These are phyloP conservation scores for Termitomyces sp. DNA, from an alignment of 768 basidiomycete genomes.

Conservation along the genomic window DNA sequence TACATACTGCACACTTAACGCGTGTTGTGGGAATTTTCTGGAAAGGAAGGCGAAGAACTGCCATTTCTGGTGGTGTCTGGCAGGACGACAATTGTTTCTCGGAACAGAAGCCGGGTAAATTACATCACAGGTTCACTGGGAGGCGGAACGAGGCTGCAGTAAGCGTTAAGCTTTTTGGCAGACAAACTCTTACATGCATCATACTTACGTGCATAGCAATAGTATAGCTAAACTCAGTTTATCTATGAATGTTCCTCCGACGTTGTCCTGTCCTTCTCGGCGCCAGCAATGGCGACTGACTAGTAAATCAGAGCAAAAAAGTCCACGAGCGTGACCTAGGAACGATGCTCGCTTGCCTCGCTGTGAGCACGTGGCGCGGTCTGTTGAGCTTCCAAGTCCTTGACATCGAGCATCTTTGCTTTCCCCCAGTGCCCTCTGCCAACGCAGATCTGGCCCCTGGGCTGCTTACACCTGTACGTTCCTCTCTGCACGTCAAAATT, in stretches of 20 bases:
- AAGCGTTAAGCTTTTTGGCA: neutral
- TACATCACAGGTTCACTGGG: neutral
- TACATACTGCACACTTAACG: too few relatives aligned
- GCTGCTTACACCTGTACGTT: constrained; percentile 9
- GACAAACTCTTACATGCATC: neutral
- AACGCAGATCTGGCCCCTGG: constrained; percentile 10
- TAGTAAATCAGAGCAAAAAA: neutral
- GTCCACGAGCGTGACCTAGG: neutral
- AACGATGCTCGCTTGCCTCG: constrained; percentile 11
- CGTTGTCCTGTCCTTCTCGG: neutral
- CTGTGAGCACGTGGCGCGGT: constrained; percentile 12
- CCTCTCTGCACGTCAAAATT: neutral
- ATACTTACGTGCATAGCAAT: neutral
- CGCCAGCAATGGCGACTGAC: neutral
- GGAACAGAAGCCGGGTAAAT: neutral
- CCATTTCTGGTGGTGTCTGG: too few relatives aligned
- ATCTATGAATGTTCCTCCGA: neutral
- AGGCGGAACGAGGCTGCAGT: too few relatives aligned
- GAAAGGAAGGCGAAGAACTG: too few relatives aligned
- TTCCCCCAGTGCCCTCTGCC: constrained; percentile 6
- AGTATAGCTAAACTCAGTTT: neutral
- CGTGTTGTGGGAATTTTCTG: too few relatives aligned
- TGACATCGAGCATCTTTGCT: constrained; percentile 11
- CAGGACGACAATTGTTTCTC: neutral
- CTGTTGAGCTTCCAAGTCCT: constrained; percentile 3